Evolutionary conservation across 2,329 filamentous ascomycete species (phyloP), one percentile per base, ranked within the genome.

Genomic region (Dothistroma septosporum): DNA sequence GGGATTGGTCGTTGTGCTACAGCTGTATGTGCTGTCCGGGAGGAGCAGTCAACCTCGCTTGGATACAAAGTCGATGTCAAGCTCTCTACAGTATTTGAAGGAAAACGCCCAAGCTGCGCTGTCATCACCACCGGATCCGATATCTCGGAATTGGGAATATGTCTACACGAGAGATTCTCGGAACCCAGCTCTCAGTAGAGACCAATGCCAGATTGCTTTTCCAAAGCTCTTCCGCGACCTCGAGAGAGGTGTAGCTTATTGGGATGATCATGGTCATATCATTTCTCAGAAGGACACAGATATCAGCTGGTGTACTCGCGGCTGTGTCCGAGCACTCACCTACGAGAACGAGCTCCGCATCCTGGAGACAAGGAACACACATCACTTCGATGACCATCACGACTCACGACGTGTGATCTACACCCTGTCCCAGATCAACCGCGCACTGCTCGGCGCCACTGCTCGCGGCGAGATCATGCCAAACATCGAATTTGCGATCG

Each of bases 401-500:
- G 33, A 57, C n/a, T 44, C 52, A 19, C 31, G 53, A 7, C 60
- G 66, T 24, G 53, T 61, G 8, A 55, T 69, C 21, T 77, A 77
- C 2, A 77, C 76, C 0, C 69, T 82, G 7, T 74, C 76, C 60
- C 74, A 79, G 16, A 70, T 82, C 33, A 72, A 81, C 58, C 78
- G 79, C 19, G 78, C 80, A 1, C 69, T 82, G 6, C 37, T 57
- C 12, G 64, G 72, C 47, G 69, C 78, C 2, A 73, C 74, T 19
- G 61, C 66, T 9, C 74, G 76, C 14, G 68, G 75, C 7, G 61
- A 67, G 44, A 64, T 59, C 11, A 71, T 82, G 4, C 79, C 80
- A 4, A 76, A 75, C 46, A 75, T 80, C 53, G 79, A 82, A 65
- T 81, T 82, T 62, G 72, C 77, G 14, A 75, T 81, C 58, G 77